Evolutionary conservation across 257 asterid species (phyloP), one percentile per base, ranked within the genome.

Genomic region (Craterostigma plantagineum): DNA sequence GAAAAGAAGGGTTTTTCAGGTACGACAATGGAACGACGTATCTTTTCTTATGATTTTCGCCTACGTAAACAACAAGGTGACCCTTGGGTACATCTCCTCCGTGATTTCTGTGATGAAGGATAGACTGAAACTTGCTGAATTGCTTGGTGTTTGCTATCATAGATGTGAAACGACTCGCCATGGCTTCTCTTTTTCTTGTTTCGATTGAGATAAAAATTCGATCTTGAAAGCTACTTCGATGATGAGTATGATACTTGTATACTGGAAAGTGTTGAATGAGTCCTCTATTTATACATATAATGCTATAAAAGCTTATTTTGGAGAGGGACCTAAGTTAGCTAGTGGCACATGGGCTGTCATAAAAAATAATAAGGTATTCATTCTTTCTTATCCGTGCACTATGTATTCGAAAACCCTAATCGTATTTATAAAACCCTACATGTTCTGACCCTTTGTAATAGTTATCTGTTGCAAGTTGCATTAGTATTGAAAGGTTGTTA

Each of bases 1-100:
- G 69, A 51, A 69, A 69, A 8, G 64, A 64, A 52, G 69, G 72
- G 50, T 69, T 61, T 16, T 69, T 69, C 59, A 69, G 69, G 66
- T 69, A 64, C 13, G 76, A 38, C 50, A 69, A 42, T 7, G 76
- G 76, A 43, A 69, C 71, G 35, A 69, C 76, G 17, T 46, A 69
- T 16, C 72, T 57, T 48, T 44, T 61, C 59, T 53, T 64, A 35
- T 64, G 54, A 48, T 15, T 16, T 33, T 64, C 63, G 35, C 69
- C 72, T 1, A 64, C 69, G 10, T 69, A 61, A 48, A 69, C 62
- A 15, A 55, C 72, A 10, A 69, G 51, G 42, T 64, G 72, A 12
- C 69, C 76, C 56, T 64, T 69, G 4, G 76, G 76, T 34, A 64
- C 72, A 45, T 61, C 66, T 12, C 43, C 11, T 16, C 53, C 51